Conservation (phyloP, 306 rosid genomes). For the Prunus campanulata region DNA sequence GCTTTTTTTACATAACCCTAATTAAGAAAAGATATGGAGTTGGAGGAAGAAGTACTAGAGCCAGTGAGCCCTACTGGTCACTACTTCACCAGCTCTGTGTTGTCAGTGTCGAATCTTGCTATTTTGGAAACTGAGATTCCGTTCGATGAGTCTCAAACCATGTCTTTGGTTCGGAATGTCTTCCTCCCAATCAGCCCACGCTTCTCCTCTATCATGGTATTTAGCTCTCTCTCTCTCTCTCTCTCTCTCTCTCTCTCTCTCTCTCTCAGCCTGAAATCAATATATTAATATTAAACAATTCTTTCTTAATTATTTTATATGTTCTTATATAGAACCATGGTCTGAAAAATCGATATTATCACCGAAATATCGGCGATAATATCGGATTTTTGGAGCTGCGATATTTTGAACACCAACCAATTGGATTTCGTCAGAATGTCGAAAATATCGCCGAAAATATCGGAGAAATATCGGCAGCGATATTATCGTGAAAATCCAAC, state of each 20-base stretch:
- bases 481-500: too few relatives aligned
- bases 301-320: too few relatives aligned
- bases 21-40: conserved; percentile 7
- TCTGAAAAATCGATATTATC: too few relatives aligned
- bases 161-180: conserved; percentile 20
- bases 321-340: too few relatives aligned
- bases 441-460: too few relatives aligned
- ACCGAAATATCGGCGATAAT: too few relatives aligned
- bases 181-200: conserved; percentile 54
- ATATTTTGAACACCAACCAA: too few relatives aligned
- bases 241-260: neutral
- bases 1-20: neutral
- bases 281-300: too few relatives aligned
- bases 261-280: neutral
- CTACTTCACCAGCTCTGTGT: conserved; percentile 41
- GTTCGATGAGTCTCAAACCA: conserved; percentile 21
- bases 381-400: too few relatives aligned
- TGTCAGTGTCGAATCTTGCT: conserved; percentile 37
- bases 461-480: too few relatives aligned
- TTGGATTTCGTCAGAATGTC: too few relatives aligned
- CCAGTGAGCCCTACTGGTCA: conserved; percentile 62
- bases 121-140: conserved; percentile 49
- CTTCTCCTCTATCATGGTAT: conserved; percentile 55
- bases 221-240: neutral
- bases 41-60: conserved; percentile 8